A percentile compares a stretch with the other conserved stretches of the same genome.
Evolutionary conservation across 73 alveolate genomes (phyloP).

Genomic region (Symbiodinium natans): DNA sequence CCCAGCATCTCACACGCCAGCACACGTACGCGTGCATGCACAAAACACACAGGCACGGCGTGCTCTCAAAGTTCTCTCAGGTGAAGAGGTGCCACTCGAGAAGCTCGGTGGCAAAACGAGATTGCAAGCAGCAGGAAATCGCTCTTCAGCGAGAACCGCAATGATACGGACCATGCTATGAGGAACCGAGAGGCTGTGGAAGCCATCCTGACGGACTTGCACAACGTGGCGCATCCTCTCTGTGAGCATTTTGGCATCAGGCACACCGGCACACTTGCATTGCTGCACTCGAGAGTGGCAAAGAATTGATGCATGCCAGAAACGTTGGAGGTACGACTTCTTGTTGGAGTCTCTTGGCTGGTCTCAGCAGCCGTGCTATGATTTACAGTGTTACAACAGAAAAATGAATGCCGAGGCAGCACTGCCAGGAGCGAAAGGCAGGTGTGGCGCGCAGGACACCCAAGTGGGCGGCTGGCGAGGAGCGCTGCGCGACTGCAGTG

Average conservation of each 20-base stretch:
- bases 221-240: slow-evolving; percentile 1
- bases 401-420: slow-evolving; percentile 18
- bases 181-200: slow-evolving; percentile 11
- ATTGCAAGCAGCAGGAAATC: background rate
- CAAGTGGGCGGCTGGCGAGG: slow-evolving; percentile 20
- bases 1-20: no score
- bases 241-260: slow-evolving; percentile 41
- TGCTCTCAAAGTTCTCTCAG: background rate
- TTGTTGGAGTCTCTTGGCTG: slow-evolving; percentile 27
- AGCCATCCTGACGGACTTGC: slow-evolving; percentile 11
- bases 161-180: background rate
- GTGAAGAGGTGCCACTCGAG: slow-evolving; percentile 33
- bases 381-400: background rate
- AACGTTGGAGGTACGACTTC: slow-evolving; percentile 17
- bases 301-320: background rate
- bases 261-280: background rate
- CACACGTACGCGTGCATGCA: no score
- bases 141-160: background rate
- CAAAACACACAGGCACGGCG: no score
- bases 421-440: slow-evolving; percentile 59
- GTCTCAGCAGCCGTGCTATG: background rate
- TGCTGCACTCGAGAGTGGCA: background rate
- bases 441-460: slow-evolving; percentile 55
- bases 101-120: background rate
- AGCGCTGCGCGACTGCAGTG: background rate